Conservation (phyloP, 2,329 filamentous ascomycete species). For the Epichloe gansuensis region DNA sequence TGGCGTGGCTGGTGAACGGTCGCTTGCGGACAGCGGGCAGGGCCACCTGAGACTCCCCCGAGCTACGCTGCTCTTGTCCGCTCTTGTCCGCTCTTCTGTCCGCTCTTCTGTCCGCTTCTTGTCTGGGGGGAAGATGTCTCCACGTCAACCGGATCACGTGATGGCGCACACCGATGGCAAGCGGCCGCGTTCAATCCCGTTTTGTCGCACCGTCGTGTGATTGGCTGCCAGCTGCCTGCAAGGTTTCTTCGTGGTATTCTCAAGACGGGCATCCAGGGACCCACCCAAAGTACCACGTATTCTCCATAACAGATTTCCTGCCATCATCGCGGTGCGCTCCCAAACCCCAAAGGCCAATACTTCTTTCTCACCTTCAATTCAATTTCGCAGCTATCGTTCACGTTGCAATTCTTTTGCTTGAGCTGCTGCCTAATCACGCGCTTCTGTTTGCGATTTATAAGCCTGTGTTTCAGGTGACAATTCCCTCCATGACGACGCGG, state of each 20-base stretch:
- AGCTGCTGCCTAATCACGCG: no score
- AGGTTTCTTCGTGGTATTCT: background rate
- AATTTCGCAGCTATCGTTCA: background rate
- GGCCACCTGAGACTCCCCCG: background rate
- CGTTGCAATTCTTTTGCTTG: background rate
- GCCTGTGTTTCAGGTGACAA: background rate
- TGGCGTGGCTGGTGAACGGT: constrained; percentile 25
- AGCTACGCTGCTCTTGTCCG: background rate
- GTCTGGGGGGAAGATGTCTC: background rate
- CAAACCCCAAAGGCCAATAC: background rate
- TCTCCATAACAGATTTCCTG: background rate
- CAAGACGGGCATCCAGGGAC: background rate
- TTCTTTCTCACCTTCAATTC: background rate
- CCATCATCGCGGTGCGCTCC: background rate
- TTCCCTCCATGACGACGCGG: constrained; percentile 4
- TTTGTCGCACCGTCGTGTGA: background rate
- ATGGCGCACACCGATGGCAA: background rate
- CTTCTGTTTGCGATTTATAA: background rate
- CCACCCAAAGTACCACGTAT: constrained; percentile 6
- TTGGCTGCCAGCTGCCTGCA: background rate
- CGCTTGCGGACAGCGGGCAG: constrained; percentile 1
- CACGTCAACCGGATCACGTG: constrained; percentile 4
- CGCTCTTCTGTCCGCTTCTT: no score
- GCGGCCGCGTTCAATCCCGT: background rate
- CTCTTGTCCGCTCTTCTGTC: no score